Percentiles rank a stretch among this genome's conserved stretches.
These are phyloP conservation scores for Agrocybe chaxingu DNA, from an alignment of 768 basidiomycete genomes.

Conservation along the genomic window DNA sequence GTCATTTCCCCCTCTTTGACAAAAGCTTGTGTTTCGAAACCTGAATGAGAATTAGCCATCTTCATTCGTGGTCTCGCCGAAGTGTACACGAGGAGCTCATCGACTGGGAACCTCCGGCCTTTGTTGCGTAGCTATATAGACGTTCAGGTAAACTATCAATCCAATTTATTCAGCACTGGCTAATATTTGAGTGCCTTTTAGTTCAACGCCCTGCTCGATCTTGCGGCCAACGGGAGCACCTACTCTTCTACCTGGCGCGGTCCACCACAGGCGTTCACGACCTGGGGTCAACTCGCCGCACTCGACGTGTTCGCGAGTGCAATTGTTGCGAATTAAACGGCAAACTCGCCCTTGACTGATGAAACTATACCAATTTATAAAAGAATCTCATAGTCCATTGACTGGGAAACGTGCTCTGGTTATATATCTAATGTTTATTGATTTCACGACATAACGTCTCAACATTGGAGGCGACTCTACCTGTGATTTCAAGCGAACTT, in stretches of 20 bases:
- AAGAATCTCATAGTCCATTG: too few relatives aligned
- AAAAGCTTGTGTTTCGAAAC: not conserved
- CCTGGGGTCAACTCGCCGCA: conserved; percentile 49
- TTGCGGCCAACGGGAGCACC: conserved; percentile 38
- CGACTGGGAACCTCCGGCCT: conserved; percentile 32
- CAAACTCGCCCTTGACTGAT: not conserved
- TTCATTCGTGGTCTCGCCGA: conserved; percentile 48
- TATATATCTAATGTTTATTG: too few relatives aligned
- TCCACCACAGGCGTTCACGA: conserved; percentile 40
- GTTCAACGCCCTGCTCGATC: conserved; percentile 49
- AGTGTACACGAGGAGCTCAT: conserved; percentile 35
- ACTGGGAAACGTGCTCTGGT: too few relatives aligned
- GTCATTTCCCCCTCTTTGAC: not conserved
- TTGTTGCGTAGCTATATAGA: conserved; percentile 48
- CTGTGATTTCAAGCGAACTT: too few relatives aligned
- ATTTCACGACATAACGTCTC: too few relatives aligned
- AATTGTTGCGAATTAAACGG: conserved; percentile 30
- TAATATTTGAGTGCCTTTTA: conserved; percentile 13
- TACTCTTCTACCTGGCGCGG: conserved; percentile 49
- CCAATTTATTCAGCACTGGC: not conserved
- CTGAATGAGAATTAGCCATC: conserved; percentile 20
- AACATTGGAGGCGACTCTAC: too few relatives aligned
- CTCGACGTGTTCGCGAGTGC: conserved; percentile 40
- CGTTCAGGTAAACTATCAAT: conserved; percentile 38
- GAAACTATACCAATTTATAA: too few relatives aligned